These are phyloP conservation scores for Iberis pinnata DNA, from an alignment of 345 rosid genomes.

Conservation along the genomic window DNA sequence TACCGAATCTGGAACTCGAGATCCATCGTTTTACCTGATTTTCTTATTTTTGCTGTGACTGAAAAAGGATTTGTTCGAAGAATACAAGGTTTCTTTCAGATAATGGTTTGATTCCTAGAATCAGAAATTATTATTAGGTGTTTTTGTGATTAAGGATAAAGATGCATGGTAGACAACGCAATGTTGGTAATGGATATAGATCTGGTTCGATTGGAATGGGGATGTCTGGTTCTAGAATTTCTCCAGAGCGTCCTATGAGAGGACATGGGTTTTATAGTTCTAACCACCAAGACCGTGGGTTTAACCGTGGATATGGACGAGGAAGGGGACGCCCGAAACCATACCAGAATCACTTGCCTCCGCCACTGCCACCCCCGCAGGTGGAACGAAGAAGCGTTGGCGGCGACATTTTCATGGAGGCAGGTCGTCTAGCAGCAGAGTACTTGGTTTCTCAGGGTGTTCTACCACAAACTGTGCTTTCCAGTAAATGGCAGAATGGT, in stretches of 20 bases:
- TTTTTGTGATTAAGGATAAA: slow-evolving; percentile 15
- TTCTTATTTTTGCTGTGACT: slow-evolving; percentile 6
- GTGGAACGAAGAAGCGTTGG: slow-evolving; percentile 41
- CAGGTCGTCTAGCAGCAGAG: slow-evolving; percentile 91
- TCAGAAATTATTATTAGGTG: not conserved
- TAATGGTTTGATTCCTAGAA: slow-evolving; percentile 4
- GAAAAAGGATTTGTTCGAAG: slow-evolving; percentile 6
- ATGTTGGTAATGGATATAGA: slow-evolving; percentile 84
- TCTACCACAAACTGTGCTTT: slow-evolving; percentile 47
- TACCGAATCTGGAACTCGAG: slow-evolving; percentile 28
- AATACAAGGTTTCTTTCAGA: not conserved
- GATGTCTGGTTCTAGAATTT: slow-evolving; percentile 44
- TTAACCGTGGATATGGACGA: slow-evolving; percentile 74
- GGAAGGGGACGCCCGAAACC: slow-evolving; percentile 59
- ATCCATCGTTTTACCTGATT: slow-evolving; percentile 20
- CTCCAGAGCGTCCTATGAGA: slow-evolving; percentile 61
- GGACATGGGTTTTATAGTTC: slow-evolving; percentile 75
- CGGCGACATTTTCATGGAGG: slow-evolving; percentile 64
- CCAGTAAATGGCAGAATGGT: slow-evolving; percentile 77
- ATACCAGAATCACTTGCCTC: slow-evolving; percentile 37
- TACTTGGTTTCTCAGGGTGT: slow-evolving; percentile 82
- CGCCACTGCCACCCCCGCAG: slow-evolving; percentile 38
- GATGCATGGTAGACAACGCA: slow-evolving; percentile 88
- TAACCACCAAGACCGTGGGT: slow-evolving; percentile 51
- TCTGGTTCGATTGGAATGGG: slow-evolving; percentile 65